phyloP scores from a whole-genome alignment of 2,329 filamentous ascomycete genomes.

The Nigrograna mackinnonii region DNA sequence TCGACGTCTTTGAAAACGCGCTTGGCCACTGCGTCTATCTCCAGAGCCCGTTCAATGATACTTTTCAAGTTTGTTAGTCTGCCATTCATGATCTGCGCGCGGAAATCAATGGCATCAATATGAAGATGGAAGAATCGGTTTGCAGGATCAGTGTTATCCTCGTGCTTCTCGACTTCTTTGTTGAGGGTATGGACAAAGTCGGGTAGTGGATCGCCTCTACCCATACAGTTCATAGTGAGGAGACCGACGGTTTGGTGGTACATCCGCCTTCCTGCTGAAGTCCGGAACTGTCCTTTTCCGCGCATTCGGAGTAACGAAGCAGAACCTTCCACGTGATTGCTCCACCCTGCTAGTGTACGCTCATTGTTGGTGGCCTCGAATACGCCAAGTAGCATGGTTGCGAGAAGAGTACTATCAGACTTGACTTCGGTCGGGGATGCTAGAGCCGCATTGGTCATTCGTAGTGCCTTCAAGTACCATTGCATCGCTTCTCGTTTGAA shows the following conservation, averaged over 20 bases:
- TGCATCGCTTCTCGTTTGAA: conserved; percentile 31
- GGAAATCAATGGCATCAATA: conserved; percentile 27
- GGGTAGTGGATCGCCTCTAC: conserved; percentile 22
- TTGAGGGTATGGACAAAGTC: conserved; percentile 28
- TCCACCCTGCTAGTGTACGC: conserved; percentile 31
- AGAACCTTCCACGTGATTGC: conserved; percentile 39
- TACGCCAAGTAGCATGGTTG: conserved; percentile 33
- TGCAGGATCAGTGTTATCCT: conserved; percentile 24
- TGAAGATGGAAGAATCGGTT: conserved; percentile 33
- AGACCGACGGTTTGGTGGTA: conserved; percentile 31
- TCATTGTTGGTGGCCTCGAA: conserved; percentile 40
- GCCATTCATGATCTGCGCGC: conserved; percentile 24
- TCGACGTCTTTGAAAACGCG: conserved; percentile 20
- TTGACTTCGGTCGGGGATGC: conserved; percentile 25
- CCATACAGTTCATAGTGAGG: conserved; percentile 33
- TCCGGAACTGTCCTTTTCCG: conserved; percentile 29
- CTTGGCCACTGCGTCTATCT: conserved; percentile 23
- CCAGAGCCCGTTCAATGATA: conserved; percentile 28
- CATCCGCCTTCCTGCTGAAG: conserved; percentile 32
- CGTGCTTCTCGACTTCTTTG: conserved; percentile 20
- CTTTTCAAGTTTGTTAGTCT: conserved; percentile 14
- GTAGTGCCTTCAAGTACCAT: conserved; percentile 35
- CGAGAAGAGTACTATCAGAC: conserved; percentile 34
- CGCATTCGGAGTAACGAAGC: conserved; percentile 34
- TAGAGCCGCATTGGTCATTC: conserved; percentile 35